These are phyloP conservation scores for Petasospora rhodanensis DNA, from an alignment of 1,139 yeast genomes.

Conservation along the genomic window DNA sequence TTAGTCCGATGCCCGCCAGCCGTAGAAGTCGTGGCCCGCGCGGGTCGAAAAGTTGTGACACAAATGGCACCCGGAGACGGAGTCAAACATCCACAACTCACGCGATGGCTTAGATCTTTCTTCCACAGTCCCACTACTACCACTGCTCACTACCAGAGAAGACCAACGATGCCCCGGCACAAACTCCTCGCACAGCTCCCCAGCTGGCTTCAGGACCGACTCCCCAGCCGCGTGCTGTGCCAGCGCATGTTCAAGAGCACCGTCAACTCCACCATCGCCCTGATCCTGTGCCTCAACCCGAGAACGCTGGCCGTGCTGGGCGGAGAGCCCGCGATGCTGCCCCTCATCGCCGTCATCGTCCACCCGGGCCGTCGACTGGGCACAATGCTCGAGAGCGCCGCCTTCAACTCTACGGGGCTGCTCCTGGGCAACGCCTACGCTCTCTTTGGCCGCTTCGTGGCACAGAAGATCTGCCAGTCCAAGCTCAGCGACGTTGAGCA, in stretches of 20 bases:
- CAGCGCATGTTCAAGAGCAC: constrained; percentile 37
- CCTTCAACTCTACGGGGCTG: constrained; percentile 37
- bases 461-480: constrained; percentile 29
- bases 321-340: constrained; percentile 37
- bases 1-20: too few relatives aligned
- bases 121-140: too few relatives aligned
- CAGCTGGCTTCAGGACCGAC: too few relatives aligned
- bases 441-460: constrained; percentile 37
- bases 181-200: too few relatives aligned
- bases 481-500: constrained; percentile 29
- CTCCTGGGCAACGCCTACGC: constrained; percentile 40
- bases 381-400: constrained; percentile 39
- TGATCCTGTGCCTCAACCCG: constrained; percentile 35
- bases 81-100: too few relatives aligned
- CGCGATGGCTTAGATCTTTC: too few relatives aligned
- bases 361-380: constrained; percentile 48
- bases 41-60: too few relatives aligned
- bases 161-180: too few relatives aligned
- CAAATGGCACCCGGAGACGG: too few relatives aligned
- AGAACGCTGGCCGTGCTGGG: constrained; percentile 34
- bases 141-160: too few relatives aligned
- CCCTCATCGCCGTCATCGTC: constrained; percentile 40
- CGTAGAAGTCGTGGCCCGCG: too few relatives aligned
- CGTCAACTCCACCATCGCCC: constrained; percentile 35
- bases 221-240: constrained; percentile 17